These are phyloP conservation scores for Saturnispora ahearnii DNA, from an alignment of 805 yeast genomes.

Conservation along the genomic window DNA sequence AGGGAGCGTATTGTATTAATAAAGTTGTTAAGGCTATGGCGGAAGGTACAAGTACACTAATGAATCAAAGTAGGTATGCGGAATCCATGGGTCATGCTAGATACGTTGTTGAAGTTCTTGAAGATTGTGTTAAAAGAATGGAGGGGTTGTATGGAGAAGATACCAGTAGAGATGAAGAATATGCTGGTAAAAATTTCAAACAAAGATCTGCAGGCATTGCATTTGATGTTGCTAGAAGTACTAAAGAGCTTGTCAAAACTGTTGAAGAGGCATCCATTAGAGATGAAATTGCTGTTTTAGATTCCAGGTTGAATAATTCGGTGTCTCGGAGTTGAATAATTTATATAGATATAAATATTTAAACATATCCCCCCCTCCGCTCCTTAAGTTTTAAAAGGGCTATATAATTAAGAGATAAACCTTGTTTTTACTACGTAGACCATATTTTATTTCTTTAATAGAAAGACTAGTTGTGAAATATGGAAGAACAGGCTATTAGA, in stretches of 20 bases:
- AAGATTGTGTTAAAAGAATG: slow-evolving; percentile 83
- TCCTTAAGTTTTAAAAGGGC: not conserved
- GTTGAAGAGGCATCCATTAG: slow-evolving; percentile 90
- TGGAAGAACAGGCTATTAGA: slow-evolving; percentile 25
- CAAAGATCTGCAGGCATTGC: slow-evolving; percentile 94
- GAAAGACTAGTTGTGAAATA: not conserved
- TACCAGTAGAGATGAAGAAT: slow-evolving; percentile 41
- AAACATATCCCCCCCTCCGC: not conserved
- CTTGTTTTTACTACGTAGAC: not conserved
- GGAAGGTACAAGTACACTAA: slow-evolving; percentile 76
- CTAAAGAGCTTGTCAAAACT: slow-evolving; percentile 90
- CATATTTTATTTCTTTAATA: not conserved
- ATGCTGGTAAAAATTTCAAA: slow-evolving; percentile 82
- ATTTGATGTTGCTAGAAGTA: slow-evolving; percentile 92
- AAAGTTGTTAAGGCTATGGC: slow-evolving; percentile 79
- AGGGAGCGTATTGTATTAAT: slow-evolving; percentile 67
- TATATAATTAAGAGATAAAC: not conserved
- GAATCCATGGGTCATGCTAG: slow-evolving; percentile 83
- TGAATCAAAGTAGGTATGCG: slow-evolving; percentile 81
- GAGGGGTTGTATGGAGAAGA: slow-evolving; percentile 47
- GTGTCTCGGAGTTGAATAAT: not conserved
- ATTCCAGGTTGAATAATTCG: slow-evolving; percentile 40
- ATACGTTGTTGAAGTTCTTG: slow-evolving; percentile 81
- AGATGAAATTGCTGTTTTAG: slow-evolving; percentile 75
- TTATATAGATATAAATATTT: not conserved